Evolutionary conservation across 805 yeast species (phyloP).

Genomic region (Myxozyma sirexii): DNA sequence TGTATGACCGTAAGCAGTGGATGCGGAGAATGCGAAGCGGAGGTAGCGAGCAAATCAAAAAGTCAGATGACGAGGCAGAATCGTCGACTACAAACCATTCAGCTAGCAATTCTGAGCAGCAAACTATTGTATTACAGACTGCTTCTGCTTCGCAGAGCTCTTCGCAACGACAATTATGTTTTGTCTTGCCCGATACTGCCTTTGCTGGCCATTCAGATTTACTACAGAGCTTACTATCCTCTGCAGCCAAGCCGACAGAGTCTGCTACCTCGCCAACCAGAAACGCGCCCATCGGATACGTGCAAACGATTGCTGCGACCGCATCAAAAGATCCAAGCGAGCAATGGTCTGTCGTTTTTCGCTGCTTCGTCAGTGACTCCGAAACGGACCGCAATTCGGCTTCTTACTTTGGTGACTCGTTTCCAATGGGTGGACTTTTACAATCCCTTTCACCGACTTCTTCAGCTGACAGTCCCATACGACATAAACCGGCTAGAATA

Average conservation of each 20-base stretch:
- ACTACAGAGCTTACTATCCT: neutral
- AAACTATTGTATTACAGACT: neutral
- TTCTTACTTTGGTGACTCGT: conserved; percentile 19
- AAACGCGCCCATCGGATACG: neutral
- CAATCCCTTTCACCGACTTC: neutral
- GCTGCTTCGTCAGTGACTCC: conserved; percentile 4
- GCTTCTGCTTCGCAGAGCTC: neutral
- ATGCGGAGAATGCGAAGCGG: conserved; percentile 6
- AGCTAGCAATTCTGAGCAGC: neutral
- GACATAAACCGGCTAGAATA: conserved; percentile 1
- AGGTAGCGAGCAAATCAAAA: neutral
- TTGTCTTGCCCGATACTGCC: conserved; percentile 6
- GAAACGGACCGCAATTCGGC: neutral
- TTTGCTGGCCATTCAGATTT: neutral
- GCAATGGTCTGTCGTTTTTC: conserved; percentile 11
- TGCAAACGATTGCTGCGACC: neutral
- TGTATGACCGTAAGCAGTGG: conserved; percentile 20
- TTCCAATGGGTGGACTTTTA: conserved; percentile 15
- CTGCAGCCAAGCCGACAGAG: neutral
- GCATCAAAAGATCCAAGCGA: neutral
- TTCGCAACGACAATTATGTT: neutral
- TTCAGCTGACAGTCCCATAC: neutral
- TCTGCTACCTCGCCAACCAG: neutral
- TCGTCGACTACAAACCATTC: neutral
- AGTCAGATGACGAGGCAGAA: neutral